Evolutionary conservation across 768 basidiomycete genomes (phyloP).

Genomic region (Auriscalpium vulgare): DNA sequence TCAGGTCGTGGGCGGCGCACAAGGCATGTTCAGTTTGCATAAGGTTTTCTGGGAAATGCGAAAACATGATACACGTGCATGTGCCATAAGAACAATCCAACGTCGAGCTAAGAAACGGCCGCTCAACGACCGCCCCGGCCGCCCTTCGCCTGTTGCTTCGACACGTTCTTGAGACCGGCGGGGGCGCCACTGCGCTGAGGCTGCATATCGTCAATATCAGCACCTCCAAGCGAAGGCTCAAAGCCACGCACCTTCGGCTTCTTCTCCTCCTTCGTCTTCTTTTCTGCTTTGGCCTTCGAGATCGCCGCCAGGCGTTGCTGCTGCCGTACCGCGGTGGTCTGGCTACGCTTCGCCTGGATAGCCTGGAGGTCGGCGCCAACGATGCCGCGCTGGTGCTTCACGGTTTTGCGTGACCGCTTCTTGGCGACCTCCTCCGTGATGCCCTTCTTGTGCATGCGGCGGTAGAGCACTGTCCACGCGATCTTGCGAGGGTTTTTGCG

Average conservation of each 20-base stretch:
- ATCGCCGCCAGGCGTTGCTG: slow-evolving; percentile 82
- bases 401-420: slow-evolving; percentile 94
- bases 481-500: slow-evolving; percentile 99
- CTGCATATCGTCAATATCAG: slow-evolving; percentile 23
- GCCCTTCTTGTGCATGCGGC: slow-evolving; percentile 99
- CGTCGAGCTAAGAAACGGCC: slow-evolving; percentile 3
- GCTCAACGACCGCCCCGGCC: slow-evolving; percentile 67
- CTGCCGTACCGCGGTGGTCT: slow-evolving; percentile 76
- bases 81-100: slow-evolving; percentile 2
- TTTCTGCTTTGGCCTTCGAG: slow-evolving; percentile 90
- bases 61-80: slow-evolving; percentile 4
- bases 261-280: slow-evolving; percentile 93
- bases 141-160: slow-evolving; percentile 96
- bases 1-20: not conserved
- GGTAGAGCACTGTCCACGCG: slow-evolving; percentile 91
- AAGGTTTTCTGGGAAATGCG: not conserved
- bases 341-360: slow-evolving; percentile 89
- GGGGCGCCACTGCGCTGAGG: slow-evolving; percentile 43
- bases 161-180: slow-evolving; percentile 64
- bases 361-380: slow-evolving; percentile 91
- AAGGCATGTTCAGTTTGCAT: not conserved
- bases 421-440: slow-evolving; percentile 98
- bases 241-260: slow-evolving; percentile 63
- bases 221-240: not conserved
- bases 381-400: slow-evolving; percentile 97